Conservation (phyloP, 345 rosid species). For the Cardamine occulta region DNA sequence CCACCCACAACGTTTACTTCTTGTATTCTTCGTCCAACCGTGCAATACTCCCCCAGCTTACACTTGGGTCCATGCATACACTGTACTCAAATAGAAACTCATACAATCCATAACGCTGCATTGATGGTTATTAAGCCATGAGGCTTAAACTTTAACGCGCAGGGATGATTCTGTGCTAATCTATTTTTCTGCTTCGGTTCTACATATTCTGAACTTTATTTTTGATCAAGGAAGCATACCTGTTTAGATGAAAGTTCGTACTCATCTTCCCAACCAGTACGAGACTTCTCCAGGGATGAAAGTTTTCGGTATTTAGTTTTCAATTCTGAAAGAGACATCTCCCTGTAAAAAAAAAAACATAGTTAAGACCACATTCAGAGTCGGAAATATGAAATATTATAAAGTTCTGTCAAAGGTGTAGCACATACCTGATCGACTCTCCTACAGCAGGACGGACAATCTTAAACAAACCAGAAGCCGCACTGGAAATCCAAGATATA, state of each 20-base stretch:
- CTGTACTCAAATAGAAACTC: slow-evolving; percentile 50
- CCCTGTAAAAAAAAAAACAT: slow-evolving; percentile 52
- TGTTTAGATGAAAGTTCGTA: slow-evolving; percentile 92
- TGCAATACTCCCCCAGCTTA: slow-evolving; percentile 84
- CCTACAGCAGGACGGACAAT: slow-evolving; percentile 94
- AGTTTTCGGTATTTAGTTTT: slow-evolving; percentile 82
- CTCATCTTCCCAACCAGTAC: slow-evolving; percentile 92
- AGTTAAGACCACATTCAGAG: slow-evolving; percentile 19
- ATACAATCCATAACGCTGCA: not conserved
- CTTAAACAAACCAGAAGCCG: slow-evolving; percentile 83
- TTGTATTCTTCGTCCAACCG: slow-evolving; percentile 93
- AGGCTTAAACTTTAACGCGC: not conserved
- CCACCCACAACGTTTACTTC: slow-evolving; percentile 98
- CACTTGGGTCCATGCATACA: slow-evolving; percentile 99
- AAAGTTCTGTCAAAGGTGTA: slow-evolving; percentile 15
- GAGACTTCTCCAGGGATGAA: slow-evolving; percentile 75
- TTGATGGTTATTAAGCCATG: not conserved
- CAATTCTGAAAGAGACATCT: slow-evolving; percentile 79
- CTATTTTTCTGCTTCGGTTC: slow-evolving; percentile 13
- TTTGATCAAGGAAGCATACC: slow-evolving; percentile 48
- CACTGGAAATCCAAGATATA: slow-evolving; percentile 52
- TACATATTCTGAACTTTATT: not conserved
- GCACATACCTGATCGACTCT: slow-evolving; percentile 79
- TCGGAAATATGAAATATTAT: slow-evolving; percentile 13
- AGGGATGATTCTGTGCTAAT: not conserved